Evolutionary conservation across 179 eudicot species (phyloP), one percentile per base, ranked within the genome.

Genomic region (Pouteria campechiana): DNA sequence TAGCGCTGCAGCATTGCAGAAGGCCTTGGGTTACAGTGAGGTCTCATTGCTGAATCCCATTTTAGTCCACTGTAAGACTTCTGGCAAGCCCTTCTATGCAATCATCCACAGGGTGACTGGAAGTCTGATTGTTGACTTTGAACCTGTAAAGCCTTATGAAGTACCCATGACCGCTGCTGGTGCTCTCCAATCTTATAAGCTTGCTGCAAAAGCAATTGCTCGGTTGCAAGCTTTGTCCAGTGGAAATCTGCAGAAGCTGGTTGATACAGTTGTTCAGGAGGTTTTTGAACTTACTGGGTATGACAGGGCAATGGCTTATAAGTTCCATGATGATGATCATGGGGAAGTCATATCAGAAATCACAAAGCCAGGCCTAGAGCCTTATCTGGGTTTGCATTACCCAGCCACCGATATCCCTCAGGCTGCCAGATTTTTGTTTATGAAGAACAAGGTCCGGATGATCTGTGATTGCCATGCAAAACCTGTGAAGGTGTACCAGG

Each of bases 371-470:
- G 95, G 84, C 29, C 82, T 86, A 3, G 98, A 86, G 8, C 90
- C 98, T 15, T 90, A 81, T 32, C 57, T 86, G n/a, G 98, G 98
- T 15, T 65, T 90, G 52, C 98, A 90, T 57, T 90, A 90, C 56
- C 98, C 98, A 0, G 90, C 98, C n/a, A 90, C 94, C 1, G 98
- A 90, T 60, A 86, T 90, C 38, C 98, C 98, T 36, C 98, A 90
- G 51, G 98, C 98, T 25, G 80, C 95, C 2, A 74, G 98, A 0
- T 90, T 90, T 53, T 59, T 90, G 45, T 90, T 90, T 43, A 72
- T 90, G 87, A 90, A 90, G 65, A 90, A 90, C 45, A 90, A 90
- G 65, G 94, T 90, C 6, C 78, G 98, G 5, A 73, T 90, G 84
- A 90, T 90, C 18, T 79, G 93, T 30, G 98, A 90, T 58, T 90